A percentile compares a stretch with the other conserved stretches of the same genome.
Conservation (phyloP, 495 filamentous ascomycete species). For the Xylaria telfairii region DNA sequence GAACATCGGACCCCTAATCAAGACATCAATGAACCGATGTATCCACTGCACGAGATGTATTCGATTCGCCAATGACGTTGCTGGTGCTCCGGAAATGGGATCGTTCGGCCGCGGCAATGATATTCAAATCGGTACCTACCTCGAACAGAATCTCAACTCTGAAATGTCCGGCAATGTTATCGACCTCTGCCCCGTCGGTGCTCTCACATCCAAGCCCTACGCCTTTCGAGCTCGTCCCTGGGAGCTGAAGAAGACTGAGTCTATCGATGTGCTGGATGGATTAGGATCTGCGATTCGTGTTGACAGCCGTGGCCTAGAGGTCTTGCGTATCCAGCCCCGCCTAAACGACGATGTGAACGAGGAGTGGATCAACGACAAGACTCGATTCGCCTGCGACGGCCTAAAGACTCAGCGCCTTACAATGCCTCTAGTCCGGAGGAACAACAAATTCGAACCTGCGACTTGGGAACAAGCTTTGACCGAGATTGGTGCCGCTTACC, state of each 20-base stretch:
- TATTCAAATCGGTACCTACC: slow-evolving; percentile 96
- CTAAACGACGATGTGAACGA: slow-evolving; percentile 98
- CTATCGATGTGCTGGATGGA: slow-evolving; percentile 90
- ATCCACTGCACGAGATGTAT: slow-evolving; percentile 99
- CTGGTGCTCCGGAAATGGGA: slow-evolving; percentile 92
- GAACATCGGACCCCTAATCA: slow-evolving; percentile 97
- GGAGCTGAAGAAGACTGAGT: slow-evolving; percentile 93
- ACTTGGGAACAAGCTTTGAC: slow-evolving; percentile 93
- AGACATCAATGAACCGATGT: slow-evolving; percentile 99
- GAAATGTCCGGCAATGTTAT: slow-evolving; percentile 98
- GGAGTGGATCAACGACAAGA: slow-evolving; percentile 99
- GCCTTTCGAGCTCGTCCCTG: slow-evolving; percentile 96
- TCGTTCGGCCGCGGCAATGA: slow-evolving; percentile 94
- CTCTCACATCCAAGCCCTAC: slow-evolving; percentile 94
- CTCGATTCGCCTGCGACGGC: slow-evolving; percentile 96
- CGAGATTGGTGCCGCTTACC: slow-evolving; percentile 79
- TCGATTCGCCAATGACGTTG: slow-evolving; percentile 96
- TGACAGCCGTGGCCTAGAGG: slow-evolving; percentile 90
- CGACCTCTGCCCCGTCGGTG: slow-evolving; percentile 96
- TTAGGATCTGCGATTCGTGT: slow-evolving; percentile 94
- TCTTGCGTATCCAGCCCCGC: slow-evolving; percentile 91
- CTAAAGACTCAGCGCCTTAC: slow-evolving; percentile 93
- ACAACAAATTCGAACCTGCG: slow-evolving; percentile 85
- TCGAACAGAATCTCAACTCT: slow-evolving; percentile 87
- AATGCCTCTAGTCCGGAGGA: slow-evolving; percentile 85